A percentile compares a stretch with the other conserved stretches of the same genome.
These are phyloP conservation scores for Scleroderma citrinum DNA, from an alignment of 768 basidiomycete genomes.

Conservation along the genomic window DNA sequence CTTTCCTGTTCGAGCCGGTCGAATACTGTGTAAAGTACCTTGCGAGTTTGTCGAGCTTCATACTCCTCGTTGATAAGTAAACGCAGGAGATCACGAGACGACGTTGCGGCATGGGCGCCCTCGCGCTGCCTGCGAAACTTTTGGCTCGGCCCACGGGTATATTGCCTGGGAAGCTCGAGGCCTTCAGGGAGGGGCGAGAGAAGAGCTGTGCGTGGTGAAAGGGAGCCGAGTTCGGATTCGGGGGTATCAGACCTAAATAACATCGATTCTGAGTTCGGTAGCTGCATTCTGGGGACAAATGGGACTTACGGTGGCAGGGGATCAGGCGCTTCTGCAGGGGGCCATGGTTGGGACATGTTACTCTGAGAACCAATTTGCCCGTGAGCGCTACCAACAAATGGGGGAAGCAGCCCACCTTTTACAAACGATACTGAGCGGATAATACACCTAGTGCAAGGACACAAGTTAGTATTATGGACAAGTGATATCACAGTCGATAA, in stretches of 20 bases:
- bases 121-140: conserved; percentile 32
- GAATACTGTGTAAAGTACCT: conserved; percentile 30
- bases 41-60: conserved; percentile 35
- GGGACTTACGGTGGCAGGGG: conserved; percentile 16
- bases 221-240: conserved; percentile 22
- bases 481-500: background rate
- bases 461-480: background rate
- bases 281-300: background rate
- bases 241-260: conserved; percentile 12
- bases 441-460: background rate
- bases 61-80: conserved; percentile 37
- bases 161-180: conserved; percentile 1
- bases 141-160: conserved; percentile 25
- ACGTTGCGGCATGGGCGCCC: conserved; percentile 25
- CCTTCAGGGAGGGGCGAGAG: conserved; percentile 23
- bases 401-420: background rate
- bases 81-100: conserved; percentile 24
- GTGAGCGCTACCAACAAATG: conserved; percentile 3
- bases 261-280: conserved; percentile 1
- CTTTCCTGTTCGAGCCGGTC: conserved; percentile 35
- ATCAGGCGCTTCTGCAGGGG: background rate
- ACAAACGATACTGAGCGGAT: background rate
- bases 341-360: conserved; percentile 24
- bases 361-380: background rate
- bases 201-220: conserved; percentile 24